Evolutionary conservation across 768 basidiomycete species (phyloP).

Genomic region (Psilocybe cubensis): DNA sequence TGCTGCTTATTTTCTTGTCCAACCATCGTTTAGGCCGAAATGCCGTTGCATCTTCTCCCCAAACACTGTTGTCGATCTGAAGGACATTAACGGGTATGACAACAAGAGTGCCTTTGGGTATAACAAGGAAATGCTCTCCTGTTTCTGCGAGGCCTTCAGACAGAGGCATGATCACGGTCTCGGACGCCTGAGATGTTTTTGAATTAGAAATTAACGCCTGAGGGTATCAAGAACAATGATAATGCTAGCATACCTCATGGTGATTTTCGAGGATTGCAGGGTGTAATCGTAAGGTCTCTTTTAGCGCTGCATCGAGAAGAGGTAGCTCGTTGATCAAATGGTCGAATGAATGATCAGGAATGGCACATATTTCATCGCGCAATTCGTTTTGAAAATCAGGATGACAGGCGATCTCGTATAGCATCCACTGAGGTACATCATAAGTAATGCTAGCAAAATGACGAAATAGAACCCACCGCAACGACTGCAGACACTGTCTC

Average conservation of each 20-base stretch:
- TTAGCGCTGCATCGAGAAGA: constrained; percentile 62
- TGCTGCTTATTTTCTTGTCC: constrained; percentile 30
- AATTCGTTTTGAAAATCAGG: constrained; percentile 56
- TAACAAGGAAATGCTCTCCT: constrained; percentile 42
- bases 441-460: constrained; percentile 13
- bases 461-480: constrained; percentile 33
- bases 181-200: constrained; percentile 42
- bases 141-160: constrained; percentile 52
- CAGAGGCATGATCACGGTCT: constrained; percentile 58
- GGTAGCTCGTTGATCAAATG: constrained; percentile 51
- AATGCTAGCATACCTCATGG: constrained; percentile 47
- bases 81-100: constrained; percentile 60
- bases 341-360: constrained; percentile 54
- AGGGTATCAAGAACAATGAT: constrained; percentile 8
- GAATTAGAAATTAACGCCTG: not conserved
- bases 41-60: constrained; percentile 61
- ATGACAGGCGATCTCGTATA: constrained; percentile 63
- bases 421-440: constrained; percentile 52
- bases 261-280: constrained; percentile 68
- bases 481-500: constrained; percentile 52
- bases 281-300: constrained; percentile 65
- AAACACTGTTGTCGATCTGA: constrained; percentile 52
- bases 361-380: constrained; percentile 53
- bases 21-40: constrained; percentile 73
- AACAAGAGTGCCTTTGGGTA: constrained; percentile 61